phyloP scores from a whole-genome alignment of 73 alveolate genomes.

The Symbiodinium pilosum region DNA sequence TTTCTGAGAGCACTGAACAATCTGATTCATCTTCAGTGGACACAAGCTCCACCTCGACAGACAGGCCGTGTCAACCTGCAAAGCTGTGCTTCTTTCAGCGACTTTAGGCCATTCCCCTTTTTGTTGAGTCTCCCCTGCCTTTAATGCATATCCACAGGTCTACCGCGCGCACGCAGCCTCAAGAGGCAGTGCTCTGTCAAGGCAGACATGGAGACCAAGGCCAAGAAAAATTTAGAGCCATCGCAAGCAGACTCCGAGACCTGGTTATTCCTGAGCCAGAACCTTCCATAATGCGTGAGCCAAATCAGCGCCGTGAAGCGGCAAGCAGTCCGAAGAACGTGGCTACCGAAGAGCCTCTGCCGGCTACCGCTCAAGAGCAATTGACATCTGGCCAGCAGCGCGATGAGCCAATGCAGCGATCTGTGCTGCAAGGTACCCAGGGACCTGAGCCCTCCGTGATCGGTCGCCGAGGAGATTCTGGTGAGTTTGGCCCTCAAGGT shows the following conservation, averaged over 20 bases:
- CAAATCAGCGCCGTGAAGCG: background rate
- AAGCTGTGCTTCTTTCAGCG: no score
- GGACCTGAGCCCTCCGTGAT: background rate
- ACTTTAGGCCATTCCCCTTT: no score
- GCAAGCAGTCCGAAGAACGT: background rate
- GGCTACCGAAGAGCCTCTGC: background rate
- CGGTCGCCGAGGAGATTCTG: background rate
- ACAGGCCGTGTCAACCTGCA: no score
- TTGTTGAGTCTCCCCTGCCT: no score
- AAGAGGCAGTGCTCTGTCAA: no score
- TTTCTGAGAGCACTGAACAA: constrained; percentile 15
- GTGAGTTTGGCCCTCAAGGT: background rate
- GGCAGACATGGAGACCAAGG: no score
- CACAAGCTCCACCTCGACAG: constrained; percentile 13
- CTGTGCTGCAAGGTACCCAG: background rate
- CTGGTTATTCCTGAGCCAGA: background rate
- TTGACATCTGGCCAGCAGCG: background rate
- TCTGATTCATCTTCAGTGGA: constrained; percentile 30
- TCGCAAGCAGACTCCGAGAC: background rate
- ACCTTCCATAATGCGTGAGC: background rate
- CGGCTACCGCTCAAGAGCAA: background rate
- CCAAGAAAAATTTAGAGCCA: background rate
- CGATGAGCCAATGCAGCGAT: background rate
- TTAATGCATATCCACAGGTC: no score
- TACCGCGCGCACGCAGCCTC: no score